Conservation (phyloP, 345 rosid species). For the Hibiscus trionum region DNA sequence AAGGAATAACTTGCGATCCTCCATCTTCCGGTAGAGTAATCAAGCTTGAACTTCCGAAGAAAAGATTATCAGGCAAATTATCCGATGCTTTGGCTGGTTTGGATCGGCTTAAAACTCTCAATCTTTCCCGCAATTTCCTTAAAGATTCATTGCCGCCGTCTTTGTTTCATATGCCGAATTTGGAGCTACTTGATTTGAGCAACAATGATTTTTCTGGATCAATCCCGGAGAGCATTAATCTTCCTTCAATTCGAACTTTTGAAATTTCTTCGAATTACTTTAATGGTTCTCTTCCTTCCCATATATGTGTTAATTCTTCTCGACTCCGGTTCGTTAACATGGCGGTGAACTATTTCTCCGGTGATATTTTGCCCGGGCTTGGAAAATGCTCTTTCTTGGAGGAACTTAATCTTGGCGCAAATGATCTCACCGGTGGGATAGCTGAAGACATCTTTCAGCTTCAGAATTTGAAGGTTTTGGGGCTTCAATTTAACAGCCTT, state of each 20-base stretch:
- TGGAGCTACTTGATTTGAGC: constrained; percentile 53
- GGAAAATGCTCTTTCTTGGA: constrained; percentile 39
- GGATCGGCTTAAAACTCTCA: constrained; percentile 41
- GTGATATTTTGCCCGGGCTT: constrained; percentile 36
- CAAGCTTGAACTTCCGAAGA: constrained; percentile 30
- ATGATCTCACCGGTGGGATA: constrained; percentile 46
- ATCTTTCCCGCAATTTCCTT: constrained; percentile 52
- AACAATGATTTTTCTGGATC: constrained; percentile 40
- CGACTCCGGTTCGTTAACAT: constrained; percentile 25
- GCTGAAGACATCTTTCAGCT: constrained; percentile 44
- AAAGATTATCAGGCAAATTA: constrained; percentile 38
- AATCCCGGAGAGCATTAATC: constrained; percentile 31
- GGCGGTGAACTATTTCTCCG: constrained; percentile 50
- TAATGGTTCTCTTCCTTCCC: constrained; percentile 40
- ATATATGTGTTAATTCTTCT: constrained; percentile 42
- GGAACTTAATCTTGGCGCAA: constrained; percentile 54
- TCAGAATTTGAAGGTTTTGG: constrained; percentile 28
- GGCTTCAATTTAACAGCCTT: constrained; percentile 46
- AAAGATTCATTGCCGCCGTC: constrained; percentile 41
- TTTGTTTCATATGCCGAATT: constrained; percentile 33
- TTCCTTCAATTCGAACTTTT: constrained; percentile 37
- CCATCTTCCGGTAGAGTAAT: constrained; percentile 37
- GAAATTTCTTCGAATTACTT: constrained; percentile 44
- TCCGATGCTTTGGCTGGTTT: constrained; percentile 41
- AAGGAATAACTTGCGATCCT: constrained; percentile 47